Conservation (phyloP, 768 basidiomycete genomes). For the Lactarius psammicola region DNA sequence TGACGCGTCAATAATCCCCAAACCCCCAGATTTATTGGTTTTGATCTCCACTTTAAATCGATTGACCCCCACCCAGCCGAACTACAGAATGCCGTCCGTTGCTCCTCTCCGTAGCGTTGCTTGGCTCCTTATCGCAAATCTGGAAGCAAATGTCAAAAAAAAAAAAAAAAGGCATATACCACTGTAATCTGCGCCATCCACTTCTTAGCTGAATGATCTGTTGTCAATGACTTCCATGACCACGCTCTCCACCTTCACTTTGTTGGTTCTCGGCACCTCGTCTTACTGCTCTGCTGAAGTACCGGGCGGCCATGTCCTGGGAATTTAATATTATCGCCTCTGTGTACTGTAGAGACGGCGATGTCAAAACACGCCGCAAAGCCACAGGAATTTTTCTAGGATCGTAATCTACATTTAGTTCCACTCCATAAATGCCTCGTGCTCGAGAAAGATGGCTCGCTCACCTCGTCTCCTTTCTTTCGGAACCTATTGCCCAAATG, state of each 20-base stretch:
- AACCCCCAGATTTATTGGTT: slow-evolving; percentile 22
- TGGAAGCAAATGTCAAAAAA: neutral
- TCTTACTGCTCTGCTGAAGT: neutral
- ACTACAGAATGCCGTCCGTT: neutral
- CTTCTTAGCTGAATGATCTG: slow-evolving; percentile 19
- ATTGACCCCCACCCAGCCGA: neutral
- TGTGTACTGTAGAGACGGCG: neutral
- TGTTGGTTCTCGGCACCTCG: neutral
- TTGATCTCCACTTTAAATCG: slow-evolving; percentile 26
- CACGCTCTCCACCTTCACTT: neutral
- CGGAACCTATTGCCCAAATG: slow-evolving; percentile 26
- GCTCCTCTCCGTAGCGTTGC: neutral
- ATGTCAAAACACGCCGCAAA: slow-evolving; percentile 18
- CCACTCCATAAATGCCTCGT: slow-evolving; percentile 3
- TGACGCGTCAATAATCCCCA: slow-evolving; percentile 6
- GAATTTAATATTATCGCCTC: slow-evolving; percentile 3
- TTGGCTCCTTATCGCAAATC: neutral
- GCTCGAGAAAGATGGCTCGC: neutral
- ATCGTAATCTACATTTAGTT: neutral
- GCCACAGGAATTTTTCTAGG: neutral
- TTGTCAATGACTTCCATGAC: slow-evolving; percentile 13
- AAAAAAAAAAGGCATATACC: neutral
- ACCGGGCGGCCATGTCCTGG: neutral
- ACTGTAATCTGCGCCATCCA: slow-evolving; percentile 19
- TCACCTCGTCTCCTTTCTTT: slow-evolving; percentile 13